Base-by-base conservation (phyloP, 441 rosid genomes). In the Raphanus hybrid region DNA sequence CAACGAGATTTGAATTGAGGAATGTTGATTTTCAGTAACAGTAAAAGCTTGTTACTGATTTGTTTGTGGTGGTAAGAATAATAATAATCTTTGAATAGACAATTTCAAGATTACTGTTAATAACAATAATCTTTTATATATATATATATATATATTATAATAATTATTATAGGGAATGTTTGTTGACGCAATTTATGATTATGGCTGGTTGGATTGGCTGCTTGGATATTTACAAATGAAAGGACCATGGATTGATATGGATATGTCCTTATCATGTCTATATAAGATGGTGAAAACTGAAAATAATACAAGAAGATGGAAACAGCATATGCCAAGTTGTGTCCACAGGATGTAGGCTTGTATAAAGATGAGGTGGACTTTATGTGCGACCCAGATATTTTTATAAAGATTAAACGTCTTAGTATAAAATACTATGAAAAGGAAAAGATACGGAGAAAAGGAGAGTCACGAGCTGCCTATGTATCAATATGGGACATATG, bases 321-420 rank as follows among this genome's bases (percentile, higher is more conserved):
- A 71, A 74, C 68, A 69, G 41, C 76, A 75, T 69, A 72, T 79
- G 69, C 72, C 37, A 6, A 75, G 69, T 70, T 64, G 45, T 70
- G 82, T 64, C 82, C 78, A 57, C 64, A 55, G 4, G 68, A 79
- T 69, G 66, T 37, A 67, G 78, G 82, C 41, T 75, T 79, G 65
- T 73, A 78, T 14, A 57, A 58, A 74, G 82, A 79, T 79, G 82
- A 74, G 75, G 75, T 79, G 76, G 82, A 79, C 69, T 79, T 70
- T 75, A 74, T 70, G 32, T 74, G 79, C 82, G 79, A 79, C 79
- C 76, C 79, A 74, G 6, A 2, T 52, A 68, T 55, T 74, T 14
- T 39, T 34, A 3, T 0, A 6, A 72, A 67, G 3, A 11, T 26
- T 67, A 45, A 45, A 12, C 52, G 12, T 45, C 29, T 64, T n/a